phyloP scores from a whole-genome alignment of 208 protist genomes.

The Trypanosomatidae sp. region DNA sequence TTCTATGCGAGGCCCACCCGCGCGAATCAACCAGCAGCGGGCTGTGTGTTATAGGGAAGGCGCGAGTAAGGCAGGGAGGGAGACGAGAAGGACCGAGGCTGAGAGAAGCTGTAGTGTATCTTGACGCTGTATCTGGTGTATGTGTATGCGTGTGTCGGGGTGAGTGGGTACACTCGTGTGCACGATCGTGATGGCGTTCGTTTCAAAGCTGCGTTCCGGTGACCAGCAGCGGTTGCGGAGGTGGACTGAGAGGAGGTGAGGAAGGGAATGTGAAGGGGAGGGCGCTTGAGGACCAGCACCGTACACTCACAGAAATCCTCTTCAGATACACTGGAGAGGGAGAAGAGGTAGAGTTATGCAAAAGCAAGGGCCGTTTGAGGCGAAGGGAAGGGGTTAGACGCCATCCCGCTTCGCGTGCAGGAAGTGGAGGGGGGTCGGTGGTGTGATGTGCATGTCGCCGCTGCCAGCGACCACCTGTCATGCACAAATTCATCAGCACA shows the following conservation, averaged over 20 bases:
- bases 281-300: not conserved
- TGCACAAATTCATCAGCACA: not conserved
- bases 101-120: not conserved
- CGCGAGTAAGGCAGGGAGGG: not conserved
- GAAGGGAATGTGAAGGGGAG: not conserved
- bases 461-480: not conserved
- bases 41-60: not conserved
- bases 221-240: not conserved
- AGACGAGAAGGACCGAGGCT: not conserved
- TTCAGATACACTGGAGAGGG: not conserved
- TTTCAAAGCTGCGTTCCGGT: not conserved
- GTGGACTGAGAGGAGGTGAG: not conserved
- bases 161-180: not conserved
- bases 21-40: not conserved
- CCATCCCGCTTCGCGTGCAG: not conserved
- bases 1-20: not conserved
- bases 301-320: not conserved
- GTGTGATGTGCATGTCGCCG: not conserved
- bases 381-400: not conserved
- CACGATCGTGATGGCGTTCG: not conserved
- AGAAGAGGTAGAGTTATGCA: not conserved
- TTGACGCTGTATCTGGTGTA: not conserved
- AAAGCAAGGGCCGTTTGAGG: not conserved
- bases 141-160: not conserved
- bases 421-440: not conserved